phyloP scores from a whole-genome alignment of 306 rosid species.

The Cicer bijugum region DNA sequence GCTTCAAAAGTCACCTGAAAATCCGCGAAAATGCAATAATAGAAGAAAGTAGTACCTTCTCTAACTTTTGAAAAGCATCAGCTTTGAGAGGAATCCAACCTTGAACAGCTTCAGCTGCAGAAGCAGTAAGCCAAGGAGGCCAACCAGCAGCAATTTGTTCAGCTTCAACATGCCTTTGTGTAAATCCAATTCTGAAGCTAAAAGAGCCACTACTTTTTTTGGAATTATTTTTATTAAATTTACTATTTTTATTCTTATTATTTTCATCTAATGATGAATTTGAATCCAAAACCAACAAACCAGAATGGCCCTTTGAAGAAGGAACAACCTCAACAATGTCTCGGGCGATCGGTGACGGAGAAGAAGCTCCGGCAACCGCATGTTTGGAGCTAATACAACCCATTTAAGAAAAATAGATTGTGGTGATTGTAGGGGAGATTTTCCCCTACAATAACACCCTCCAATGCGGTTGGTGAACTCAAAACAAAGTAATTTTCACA shows the following conservation, averaged over 20 bases:
- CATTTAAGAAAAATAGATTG: slow-evolving; percentile 62
- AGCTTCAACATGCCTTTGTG: slow-evolving; percentile 61
- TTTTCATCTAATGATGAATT: slow-evolving; percentile 52
- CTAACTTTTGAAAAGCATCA: slow-evolving; percentile 84
- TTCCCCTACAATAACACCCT: slow-evolving; percentile 60
- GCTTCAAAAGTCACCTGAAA: neutral
- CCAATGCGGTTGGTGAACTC: slow-evolving; percentile 44
- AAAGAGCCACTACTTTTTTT: slow-evolving; percentile 51
- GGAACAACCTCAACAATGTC: neutral
- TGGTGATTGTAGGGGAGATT: slow-evolving; percentile 51
- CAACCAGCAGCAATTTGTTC: slow-evolving; percentile 97
- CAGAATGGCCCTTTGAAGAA: slow-evolving; percentile 38
- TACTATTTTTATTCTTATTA: slow-evolving; percentile 48
- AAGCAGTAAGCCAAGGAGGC: slow-evolving; percentile 92
- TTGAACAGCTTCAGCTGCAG: slow-evolving; percentile 83
- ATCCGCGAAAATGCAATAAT: neutral
- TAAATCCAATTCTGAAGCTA: slow-evolving; percentile 61
- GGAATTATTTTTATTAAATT: slow-evolving; percentile 50
- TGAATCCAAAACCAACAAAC: slow-evolving; percentile 10
- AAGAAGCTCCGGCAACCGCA: slow-evolving; percentile 25
- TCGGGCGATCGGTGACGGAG: neutral
- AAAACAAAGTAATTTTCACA: neutral
- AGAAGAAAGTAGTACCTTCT: slow-evolving; percentile 60
- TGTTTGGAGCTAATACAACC: slow-evolving; percentile 90
- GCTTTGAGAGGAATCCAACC: slow-evolving; percentile 98